A percentile compares a stretch with the other conserved stretches of the same genome.
Conservation (phyloP, 2,329 filamentous ascomycete genomes). For the Emericellopsis atlantica region DNA sequence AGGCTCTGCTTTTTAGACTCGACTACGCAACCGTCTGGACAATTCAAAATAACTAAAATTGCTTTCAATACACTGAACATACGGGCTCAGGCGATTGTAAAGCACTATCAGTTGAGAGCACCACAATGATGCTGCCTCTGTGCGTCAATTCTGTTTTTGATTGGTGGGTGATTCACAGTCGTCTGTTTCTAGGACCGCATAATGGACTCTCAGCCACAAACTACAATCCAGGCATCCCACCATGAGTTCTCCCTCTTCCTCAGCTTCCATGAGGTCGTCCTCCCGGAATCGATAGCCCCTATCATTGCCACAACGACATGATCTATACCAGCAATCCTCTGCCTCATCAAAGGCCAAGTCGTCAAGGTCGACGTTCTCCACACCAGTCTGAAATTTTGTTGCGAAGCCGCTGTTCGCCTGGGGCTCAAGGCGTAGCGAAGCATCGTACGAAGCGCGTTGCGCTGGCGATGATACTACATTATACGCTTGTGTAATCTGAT, state of each 20-base stretch:
- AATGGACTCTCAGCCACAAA: constrained; percentile 52
- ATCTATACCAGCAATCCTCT: constrained; percentile 36
- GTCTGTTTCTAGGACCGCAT: constrained; percentile 37
- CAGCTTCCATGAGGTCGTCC: constrained; percentile 44
- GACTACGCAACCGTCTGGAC: constrained; percentile 43
- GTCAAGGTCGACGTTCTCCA: constrained; percentile 54
- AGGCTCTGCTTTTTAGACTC: constrained; percentile 43
- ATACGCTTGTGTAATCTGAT: constrained; percentile 46
- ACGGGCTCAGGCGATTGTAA: not conserved
- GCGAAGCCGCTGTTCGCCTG: constrained; percentile 4
- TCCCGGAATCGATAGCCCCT: constrained; percentile 47
- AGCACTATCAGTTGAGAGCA: not conserved
- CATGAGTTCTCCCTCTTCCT: constrained; percentile 45
- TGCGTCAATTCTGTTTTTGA: too few species aligned
- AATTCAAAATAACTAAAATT: constrained; percentile 39
- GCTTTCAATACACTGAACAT: constrained; percentile 22
- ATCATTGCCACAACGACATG: constrained; percentile 52
- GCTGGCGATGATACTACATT: constrained; percentile 36
- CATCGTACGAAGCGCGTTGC: constrained; percentile 41
- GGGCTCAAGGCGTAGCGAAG: constrained; percentile 25
- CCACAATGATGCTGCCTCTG: too few species aligned
- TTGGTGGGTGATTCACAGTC: not conserved
- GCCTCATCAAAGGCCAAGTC: constrained; percentile 43
- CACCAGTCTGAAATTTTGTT: constrained; percentile 38
- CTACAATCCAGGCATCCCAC: constrained; percentile 56